Conservation (phyloP, 1,139 yeast genomes). For the Geotrichum europaeum region DNA sequence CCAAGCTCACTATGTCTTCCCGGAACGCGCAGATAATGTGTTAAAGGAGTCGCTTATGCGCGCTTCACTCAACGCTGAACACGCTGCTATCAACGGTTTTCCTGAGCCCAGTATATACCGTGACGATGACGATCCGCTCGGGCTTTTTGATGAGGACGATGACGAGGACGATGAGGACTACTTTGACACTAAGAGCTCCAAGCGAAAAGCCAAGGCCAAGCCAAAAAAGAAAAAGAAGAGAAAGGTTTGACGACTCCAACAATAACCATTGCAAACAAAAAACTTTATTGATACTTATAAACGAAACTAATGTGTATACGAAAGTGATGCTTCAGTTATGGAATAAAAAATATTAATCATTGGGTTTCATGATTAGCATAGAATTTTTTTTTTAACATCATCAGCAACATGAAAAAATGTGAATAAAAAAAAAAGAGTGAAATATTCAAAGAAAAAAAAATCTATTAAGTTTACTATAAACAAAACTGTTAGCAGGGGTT, state of each 20-base stretch:
- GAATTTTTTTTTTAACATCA: slow-evolving; percentile 10
- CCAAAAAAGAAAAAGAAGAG: slow-evolving; percentile 74
- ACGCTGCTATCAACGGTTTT: slow-evolving; percentile 22
- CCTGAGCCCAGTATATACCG: slow-evolving; percentile 24
- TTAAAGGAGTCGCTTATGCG: slow-evolving; percentile 33
- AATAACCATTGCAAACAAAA: not conserved
- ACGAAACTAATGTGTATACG: not conserved
- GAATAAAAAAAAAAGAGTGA: not conserved
- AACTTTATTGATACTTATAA: not conserved
- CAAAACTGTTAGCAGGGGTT: not conserved
- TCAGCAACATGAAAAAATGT: not conserved
- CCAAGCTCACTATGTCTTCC: slow-evolving; percentile 29
- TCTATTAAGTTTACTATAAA: not conserved
- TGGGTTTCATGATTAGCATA: slow-evolving; percentile 11
- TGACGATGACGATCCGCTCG: slow-evolving; percentile 16
- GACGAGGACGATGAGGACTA: slow-evolving; percentile 21
- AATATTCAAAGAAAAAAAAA: not conserved
- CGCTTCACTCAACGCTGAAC: slow-evolving; percentile 33
- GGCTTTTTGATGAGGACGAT: slow-evolving; percentile 9
- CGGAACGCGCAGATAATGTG: slow-evolving; percentile 31
- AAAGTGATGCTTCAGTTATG: not conserved
- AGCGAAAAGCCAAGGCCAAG: slow-evolving; percentile 31
- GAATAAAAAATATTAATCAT: slow-evolving; percentile 7
- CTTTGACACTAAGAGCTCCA: slow-evolving; percentile 1
- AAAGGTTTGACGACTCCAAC: not conserved